Conservation (phyloP, 345 rosid species). For the Durio zibethinus region DNA sequence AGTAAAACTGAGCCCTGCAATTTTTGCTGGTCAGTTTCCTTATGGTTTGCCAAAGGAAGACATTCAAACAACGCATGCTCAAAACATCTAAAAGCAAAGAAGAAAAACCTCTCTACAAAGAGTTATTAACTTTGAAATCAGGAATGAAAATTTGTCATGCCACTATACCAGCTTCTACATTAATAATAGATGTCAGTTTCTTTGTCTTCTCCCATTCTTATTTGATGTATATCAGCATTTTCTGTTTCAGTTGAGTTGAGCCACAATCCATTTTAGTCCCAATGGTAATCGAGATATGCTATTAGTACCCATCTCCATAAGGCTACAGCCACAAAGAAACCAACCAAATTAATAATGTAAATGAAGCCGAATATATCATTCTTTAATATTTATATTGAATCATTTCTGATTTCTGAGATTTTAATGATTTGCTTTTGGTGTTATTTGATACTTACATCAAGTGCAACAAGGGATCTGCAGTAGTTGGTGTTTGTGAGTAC, state of each 20-base stretch:
- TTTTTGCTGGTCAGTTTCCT: conserved; percentile 11
- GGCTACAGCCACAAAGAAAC: conserved; percentile 26
- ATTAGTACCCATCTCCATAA: conserved; percentile 28
- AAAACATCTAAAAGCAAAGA: conserved; percentile 1
- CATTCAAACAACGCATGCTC: conserved; percentile 11
- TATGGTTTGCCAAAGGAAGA: conserved; percentile 6
- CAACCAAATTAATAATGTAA: neutral
- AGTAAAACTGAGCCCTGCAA: neutral
- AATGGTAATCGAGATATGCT: neutral
- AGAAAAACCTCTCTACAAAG: neutral
- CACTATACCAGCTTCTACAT: neutral
- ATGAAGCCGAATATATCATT: neutral
- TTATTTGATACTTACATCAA: conserved; percentile 33
- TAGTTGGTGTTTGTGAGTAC: conserved; percentile 61
- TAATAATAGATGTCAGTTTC: conserved; percentile 1
- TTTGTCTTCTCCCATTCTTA: conserved; percentile 5
- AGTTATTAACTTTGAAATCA: neutral
- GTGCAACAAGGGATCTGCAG: conserved; percentile 56
- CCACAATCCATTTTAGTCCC: neutral
- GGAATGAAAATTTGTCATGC: conserved; percentile 1
- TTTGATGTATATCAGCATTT: neutral
- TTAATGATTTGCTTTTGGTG: neutral
- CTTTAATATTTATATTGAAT: neutral
- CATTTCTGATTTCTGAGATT: neutral
- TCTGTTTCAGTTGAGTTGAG: too few species aligned